Conservation (phyloP, 805 yeast genomes). For the Vanderwaltozyma verrucispora region DNA sequence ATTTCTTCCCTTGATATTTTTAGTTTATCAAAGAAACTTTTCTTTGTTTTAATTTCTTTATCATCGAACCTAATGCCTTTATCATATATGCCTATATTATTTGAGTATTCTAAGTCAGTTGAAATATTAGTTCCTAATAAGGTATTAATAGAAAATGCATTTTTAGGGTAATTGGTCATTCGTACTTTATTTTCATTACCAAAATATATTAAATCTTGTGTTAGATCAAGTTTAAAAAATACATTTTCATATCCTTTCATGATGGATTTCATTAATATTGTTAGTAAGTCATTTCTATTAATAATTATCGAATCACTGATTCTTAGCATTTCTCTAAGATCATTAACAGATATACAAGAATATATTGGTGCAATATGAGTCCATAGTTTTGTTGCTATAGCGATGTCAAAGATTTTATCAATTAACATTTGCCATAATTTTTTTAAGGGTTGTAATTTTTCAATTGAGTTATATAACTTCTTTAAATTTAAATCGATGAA, state of each 20-base stretch:
- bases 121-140: not conserved
- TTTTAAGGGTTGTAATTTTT: conserved; percentile 5
- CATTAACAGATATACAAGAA: conserved; percentile 21
- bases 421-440: conserved; percentile 8
- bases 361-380: conserved; percentile 19
- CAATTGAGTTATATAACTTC: conserved; percentile 7
- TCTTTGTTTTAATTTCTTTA: not conserved
- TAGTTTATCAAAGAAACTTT: conserved; percentile 12
- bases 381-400: conserved; percentile 16
- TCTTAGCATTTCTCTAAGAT: conserved; percentile 12
- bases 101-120: conserved; percentile 15
- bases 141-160: conserved; percentile 2
- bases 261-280: conserved; percentile 21
- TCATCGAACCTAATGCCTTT: conserved; percentile 1
- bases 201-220: conserved; percentile 19
- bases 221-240: conserved; percentile 23
- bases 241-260: conserved; percentile 18
- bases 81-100: conserved; percentile 16
- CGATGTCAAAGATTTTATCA: conserved; percentile 8
- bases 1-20: conserved; percentile 7
- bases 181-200: conserved; percentile 19
- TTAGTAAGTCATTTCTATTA: conserved; percentile 19
- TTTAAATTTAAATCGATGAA: conserved; percentile 10
- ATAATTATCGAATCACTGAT: conserved; percentile 3
- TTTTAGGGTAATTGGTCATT: conserved; percentile 9